phyloP scores from a whole-genome alignment of 1,284 basidiomycete genomes.

The Puccinia triticina region DNA sequence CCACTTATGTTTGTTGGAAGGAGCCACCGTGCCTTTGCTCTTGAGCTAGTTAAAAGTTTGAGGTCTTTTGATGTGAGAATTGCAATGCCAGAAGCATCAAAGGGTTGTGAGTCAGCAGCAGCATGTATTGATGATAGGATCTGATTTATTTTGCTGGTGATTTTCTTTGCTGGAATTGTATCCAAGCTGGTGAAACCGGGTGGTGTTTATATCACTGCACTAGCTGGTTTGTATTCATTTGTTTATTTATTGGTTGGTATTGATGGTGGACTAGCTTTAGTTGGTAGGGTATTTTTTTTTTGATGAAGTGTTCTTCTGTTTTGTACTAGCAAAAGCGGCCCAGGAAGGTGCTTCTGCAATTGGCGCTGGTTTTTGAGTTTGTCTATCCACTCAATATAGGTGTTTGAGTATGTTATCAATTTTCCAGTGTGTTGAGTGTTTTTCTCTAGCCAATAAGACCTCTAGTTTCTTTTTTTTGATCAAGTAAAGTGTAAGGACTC shows the following conservation, averaged over 20 bases:
- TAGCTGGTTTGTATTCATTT: not conserved
- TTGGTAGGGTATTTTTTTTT: not conserved
- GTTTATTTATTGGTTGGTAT: not conserved
- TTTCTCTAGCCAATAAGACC: not conserved
- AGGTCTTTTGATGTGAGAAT: not conserved
- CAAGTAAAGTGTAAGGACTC: no score
- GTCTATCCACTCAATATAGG: not conserved
- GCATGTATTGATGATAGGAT: not conserved
- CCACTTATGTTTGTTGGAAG: not conserved
- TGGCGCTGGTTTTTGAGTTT: not conserved
- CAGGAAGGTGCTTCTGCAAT: not conserved
- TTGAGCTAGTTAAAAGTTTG: not conserved
- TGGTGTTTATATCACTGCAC: not conserved
- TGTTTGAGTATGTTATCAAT: no score
- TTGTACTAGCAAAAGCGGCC: not conserved
- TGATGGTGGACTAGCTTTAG: not conserved
- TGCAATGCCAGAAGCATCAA: not conserved
- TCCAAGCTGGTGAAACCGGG: not conserved
- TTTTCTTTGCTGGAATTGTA: not conserved
- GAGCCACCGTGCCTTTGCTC: not conserved
- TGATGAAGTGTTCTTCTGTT: not conserved
- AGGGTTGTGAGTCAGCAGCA: not conserved
- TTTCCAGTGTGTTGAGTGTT: no score
- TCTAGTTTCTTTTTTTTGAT: no score
- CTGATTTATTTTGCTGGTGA: not conserved